Percentiles rank a stretch among this genome's conserved stretches.
Evolutionary conservation across 139 green algal species (phyloP).

Genomic region (Chlorella sp.): DNA sequence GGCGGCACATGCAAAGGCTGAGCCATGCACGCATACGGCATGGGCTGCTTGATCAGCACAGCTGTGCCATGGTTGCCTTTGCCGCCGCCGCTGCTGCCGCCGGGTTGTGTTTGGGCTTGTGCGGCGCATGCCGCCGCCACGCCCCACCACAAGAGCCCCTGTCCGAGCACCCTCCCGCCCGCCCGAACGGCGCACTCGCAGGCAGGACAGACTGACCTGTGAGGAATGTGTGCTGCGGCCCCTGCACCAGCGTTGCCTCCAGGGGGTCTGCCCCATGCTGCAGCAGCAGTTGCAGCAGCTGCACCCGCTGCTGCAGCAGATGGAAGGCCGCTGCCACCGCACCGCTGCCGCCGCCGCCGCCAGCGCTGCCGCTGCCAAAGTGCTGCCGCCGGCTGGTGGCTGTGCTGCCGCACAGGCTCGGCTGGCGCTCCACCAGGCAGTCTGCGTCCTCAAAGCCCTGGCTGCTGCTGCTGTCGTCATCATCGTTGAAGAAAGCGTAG

Average conservation of each 20-base stretch:
- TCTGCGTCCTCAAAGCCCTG: background rate
- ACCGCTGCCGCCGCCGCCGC: background rate
- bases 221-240: background rate
- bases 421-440: no score
- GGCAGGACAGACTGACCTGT: background rate
- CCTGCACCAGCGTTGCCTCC: background rate
- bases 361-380: background rate
- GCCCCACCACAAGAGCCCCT: background rate
- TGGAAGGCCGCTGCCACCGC: background rate
- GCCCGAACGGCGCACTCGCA: no score
- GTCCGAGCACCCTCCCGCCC: no score
- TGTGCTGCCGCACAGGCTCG: background rate
- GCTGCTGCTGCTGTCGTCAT: background rate
- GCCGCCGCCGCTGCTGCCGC: no score
- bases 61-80: no score
- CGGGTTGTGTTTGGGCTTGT: no score
- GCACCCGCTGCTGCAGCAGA: background rate
- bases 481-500: background rate
- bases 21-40: background rate
- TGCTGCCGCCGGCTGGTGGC: background rate
- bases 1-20: no score
- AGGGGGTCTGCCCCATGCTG: background rate
- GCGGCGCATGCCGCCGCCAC: no score
- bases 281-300: slow-evolving; percentile 11
- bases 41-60: background rate